Base-by-base conservation (phyloP, 768 basidiomycete species). In the Jaapia argillacea region DNA sequence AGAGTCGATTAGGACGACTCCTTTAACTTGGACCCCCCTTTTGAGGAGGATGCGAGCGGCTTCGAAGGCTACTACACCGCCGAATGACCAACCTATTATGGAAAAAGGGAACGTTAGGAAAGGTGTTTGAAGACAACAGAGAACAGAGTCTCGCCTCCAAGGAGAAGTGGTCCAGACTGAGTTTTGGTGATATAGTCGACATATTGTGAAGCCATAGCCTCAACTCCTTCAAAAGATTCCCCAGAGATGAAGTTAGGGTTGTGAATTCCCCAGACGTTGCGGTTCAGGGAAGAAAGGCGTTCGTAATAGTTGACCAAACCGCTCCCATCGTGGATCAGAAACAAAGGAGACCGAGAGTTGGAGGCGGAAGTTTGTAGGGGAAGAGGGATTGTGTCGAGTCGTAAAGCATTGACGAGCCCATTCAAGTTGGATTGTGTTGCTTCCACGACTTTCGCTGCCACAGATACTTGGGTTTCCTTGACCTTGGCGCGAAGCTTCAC, bases 271-370 rank as follows among this genome's bases (percentile, higher is more conserved):
- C 76, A 85, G 2, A 85, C 66, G 16, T 64, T 53, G 36, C 83
- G 68, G 6, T 65, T 61, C 2, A 85, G 50, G 6, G 65, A 52
- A 5, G 58, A 51, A 4, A 83, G 56, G 6, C 67, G 68, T 25
- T 69, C 57, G 43, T 75, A 75, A 42, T 77, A 73, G 25, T 62
- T 63, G 14, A 71, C 60, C 10, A 81, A 56, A 0, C 85, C 85
- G 48, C 79, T 81, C 4, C 85, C 85, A 48, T 86, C 85, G 50
- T 87, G 83, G 6, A 87, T 65, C 20, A 87, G 68, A 44, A 83
- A 71, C 3, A 87, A 64, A 1, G 75, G 81, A 0, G 57, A 42
- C 3, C 40, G 46, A 10, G 42, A 22, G 6, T 56, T 46, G 2
- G 45, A 33, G 1, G 40, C 42, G 20, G 61, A 50, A 24, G 49